These are phyloP conservation scores for Amoebophrya sp. DNA, from an alignment of 169 alveolate genomes.

Conservation along the genomic window DNA sequence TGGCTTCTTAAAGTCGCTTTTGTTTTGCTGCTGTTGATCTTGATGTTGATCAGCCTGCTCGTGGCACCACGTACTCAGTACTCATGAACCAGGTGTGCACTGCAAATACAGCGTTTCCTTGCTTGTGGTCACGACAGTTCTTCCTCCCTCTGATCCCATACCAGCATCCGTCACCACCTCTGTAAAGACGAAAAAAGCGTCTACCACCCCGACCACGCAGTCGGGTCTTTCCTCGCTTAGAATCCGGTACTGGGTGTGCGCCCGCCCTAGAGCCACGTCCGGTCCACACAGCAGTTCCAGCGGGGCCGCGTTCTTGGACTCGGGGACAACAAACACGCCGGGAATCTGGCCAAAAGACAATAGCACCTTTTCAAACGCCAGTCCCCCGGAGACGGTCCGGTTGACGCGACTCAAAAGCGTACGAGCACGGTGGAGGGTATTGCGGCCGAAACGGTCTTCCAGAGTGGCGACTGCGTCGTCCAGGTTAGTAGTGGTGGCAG, in stretches of 20 bases:
- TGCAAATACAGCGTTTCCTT: no score
- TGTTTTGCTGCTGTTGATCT: no score
- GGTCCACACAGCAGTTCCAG: not conserved
- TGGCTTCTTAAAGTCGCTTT: no score
- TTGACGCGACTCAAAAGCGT: not conserved
- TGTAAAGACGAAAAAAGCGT: not conserved
- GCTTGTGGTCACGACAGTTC: not conserved
- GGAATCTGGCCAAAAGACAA: not conserved
- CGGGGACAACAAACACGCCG: not conserved
- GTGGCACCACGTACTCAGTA: no score
- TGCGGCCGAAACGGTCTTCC: no score
- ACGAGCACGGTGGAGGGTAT: not conserved
- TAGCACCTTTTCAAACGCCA: not conserved
- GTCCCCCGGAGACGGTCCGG: not conserved
- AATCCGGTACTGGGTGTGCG: not conserved
- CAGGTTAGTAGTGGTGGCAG: not conserved
- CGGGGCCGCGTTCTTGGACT: not conserved
- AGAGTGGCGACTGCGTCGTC: no score
- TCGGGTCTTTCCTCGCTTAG: not conserved
- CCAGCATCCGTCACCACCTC: no score
- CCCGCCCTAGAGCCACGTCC: not conserved
- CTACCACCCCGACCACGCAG: not conserved
- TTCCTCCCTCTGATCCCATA: not conserved
- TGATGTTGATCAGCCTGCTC: no score
- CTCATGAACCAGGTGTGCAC: no score